A percentile compares a stretch with the other conserved stretches of the same genome.
Conservation (phyloP, 139 green algal genomes). For the Tetratostichococcus sp. region DNA sequence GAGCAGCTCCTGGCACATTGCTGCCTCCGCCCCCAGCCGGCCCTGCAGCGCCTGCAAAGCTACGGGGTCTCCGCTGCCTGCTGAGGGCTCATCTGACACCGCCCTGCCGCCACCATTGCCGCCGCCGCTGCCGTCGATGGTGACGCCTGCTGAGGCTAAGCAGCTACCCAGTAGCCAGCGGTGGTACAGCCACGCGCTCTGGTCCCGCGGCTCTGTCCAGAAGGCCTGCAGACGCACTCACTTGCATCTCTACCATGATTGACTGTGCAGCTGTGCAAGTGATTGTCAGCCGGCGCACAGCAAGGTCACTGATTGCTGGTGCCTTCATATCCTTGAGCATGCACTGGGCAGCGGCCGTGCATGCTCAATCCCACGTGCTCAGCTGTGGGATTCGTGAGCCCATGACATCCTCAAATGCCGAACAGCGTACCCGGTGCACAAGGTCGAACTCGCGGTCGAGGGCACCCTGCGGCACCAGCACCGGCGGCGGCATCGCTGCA, state of each 20-base stretch:
- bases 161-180: conserved; percentile 79
- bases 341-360: no score
- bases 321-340: no score
- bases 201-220: conserved; percentile 89
- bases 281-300: background rate
- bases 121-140: background rate
- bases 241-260: no score
- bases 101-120: background rate
- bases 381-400: no score
- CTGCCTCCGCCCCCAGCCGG: conserved; percentile 48
- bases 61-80: no score
- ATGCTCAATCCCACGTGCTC: no score
- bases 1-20: conserved; percentile 32
- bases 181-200: conserved; percentile 94
- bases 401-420: no score
- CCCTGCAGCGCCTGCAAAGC: conserved; percentile 18
- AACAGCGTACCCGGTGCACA: conserved; percentile 69
- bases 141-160: conserved; percentile 21
- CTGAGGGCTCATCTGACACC: no score
- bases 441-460: conserved; percentile 89
- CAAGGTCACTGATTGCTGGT: no score
- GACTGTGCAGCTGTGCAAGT: background rate
- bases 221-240: conserved; percentile 70
- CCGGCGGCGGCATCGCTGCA: background rate
- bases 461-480: conserved; percentile 39